Evolutionary conservation across 768 basidiomycete species (phyloP), one percentile per base, ranked within the genome.

Genomic region (Cyclocybe aegerita): DNA sequence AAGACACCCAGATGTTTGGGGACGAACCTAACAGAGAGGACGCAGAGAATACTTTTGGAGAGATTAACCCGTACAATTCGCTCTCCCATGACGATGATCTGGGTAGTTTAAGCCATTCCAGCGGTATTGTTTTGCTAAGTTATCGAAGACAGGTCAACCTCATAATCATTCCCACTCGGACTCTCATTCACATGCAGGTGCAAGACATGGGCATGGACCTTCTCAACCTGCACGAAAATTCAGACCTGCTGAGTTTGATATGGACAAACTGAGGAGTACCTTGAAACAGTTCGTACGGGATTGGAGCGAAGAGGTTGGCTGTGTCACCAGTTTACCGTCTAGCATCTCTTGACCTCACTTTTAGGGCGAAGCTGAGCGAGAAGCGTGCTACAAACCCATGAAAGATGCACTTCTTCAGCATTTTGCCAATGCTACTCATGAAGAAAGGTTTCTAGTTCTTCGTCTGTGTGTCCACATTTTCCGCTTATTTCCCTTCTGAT

Each of bases 251-350:
- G 88, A 91, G 34, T 80, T 80, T 53, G 88, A 93, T 58, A 88
- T 90, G 83, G 93, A 97, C 64, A 95, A 96, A 63, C 72, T 98
- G 36, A 73, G 93, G 50, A 94, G 92, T 61, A 96, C 94, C 0
- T 68, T 98, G 35, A 92, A 96, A 62, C 93, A 96, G 60, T 87
- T 96, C 45, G 93, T 93, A 8, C 79, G 94, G 9, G 94, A 98
- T 62, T 98, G 95, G 94, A 90, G 88, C 52, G 79, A 75, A 55
- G 87, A 92, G 74, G 91, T 93, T 58, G 1, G 50, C 53, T 16
- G 9, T 30, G 14, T 37, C 36, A 16, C 34, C n/a, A 33, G 36
- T 14, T 39, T 52, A n/a, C 37, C 17, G 15, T 49, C 33, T 9
- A 39, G 16, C 42, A 4, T 32, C 23, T 9, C 37, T 3, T 42